Evolutionary conservation across 2,329 filamentous ascomycete genomes (phyloP), one percentile per base, ranked within the genome.

Genomic region (Furcasterigmium sp.): DNA sequence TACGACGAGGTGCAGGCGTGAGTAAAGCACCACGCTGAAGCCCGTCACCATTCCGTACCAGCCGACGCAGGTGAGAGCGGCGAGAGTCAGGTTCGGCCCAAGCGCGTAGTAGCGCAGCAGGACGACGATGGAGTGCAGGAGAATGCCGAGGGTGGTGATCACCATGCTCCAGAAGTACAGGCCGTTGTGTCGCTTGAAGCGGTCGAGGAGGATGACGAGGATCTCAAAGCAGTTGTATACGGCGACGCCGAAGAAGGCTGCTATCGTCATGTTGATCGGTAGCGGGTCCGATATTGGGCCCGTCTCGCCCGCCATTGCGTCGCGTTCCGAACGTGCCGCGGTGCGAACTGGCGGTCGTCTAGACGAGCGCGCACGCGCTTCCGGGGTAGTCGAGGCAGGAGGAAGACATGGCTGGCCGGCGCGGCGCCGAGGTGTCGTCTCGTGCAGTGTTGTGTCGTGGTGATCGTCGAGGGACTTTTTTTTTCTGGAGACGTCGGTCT

Each of bases 1-100:
- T 3, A 76, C 62, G 14, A 82, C 70, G 5, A 82, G 68, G 52
- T 81, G 74, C 1, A 82, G 65, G 11, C 79, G 70, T 4, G 75
- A 80, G 43, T 46, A 50, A 28, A 50, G 39, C 28, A 50, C 48
- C 17, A 50, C 36, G n/a, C 43, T 48, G 41, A 48, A 46, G 1
- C 78, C 77, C 9, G 75, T 77, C 2, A 81, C 69, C 76, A 82
- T 79, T 4, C 63, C 53, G 55, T 68, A 73, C 76, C 77, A 80
- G 1, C 75, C 74, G 32, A 78, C 3, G 14, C 41, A 41, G 8
- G 51, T 26, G 8, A 40, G 28, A 13, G 11, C 38, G 18, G 41
- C 35, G 11, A 38, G 26, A 26, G 8, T 6, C 18, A 43, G 29
- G 25, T 30, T 23, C 11, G 18, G 34, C 4, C 25, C 34, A 6